A percentile compares a stretch with the other conserved stretches of the same genome.
phyloP scores from a whole-genome alignment of 352 stramenopile genomes.

The Globisporangium carolinianum region DNA sequence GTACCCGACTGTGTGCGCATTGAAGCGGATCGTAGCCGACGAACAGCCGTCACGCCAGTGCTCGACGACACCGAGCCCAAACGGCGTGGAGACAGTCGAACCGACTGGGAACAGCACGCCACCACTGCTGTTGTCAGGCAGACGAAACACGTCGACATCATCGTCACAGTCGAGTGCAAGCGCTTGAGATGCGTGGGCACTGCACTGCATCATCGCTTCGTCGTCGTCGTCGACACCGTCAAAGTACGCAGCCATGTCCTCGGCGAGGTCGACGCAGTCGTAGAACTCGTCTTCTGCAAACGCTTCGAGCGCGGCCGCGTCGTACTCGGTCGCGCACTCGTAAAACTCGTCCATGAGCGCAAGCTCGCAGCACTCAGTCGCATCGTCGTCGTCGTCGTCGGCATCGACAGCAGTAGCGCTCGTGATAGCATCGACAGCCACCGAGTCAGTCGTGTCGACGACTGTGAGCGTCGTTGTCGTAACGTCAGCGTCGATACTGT shows the following conservation, averaged over 20 bases:
- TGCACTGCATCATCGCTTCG: neutral
- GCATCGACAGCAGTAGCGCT: neutral
- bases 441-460: too few species aligned
- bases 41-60: slow-evolving; percentile 28
- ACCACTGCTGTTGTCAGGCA: neutral
- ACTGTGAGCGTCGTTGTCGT: neutral
- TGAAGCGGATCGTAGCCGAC: slow-evolving; percentile 35
- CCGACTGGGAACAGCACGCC: slow-evolving; percentile 43
- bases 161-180: neutral
- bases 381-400: neutral
- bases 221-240: slow-evolving; percentile 16
- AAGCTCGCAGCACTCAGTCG: slow-evolving; percentile 12
- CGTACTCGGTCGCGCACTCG: slow-evolving; percentile 57
- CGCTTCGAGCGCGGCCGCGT: slow-evolving; percentile 44
- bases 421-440: neutral
- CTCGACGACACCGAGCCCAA: slow-evolving; percentile 54
- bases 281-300: slow-evolving; percentile 84
- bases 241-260: slow-evolving; percentile 34
- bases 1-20: slow-evolving; percentile 36
- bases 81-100: slow-evolving; percentile 52
- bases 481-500: neutral
- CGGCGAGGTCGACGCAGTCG: slow-evolving; percentile 65
- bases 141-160: neutral
- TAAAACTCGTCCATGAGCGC: slow-evolving; percentile 81
- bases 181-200: neutral